A percentile compares a stretch with the other conserved stretches of the same genome.
Conservation (phyloP, 495 filamentous ascomycete species). For the Aspergillus ellipticus region DNA sequence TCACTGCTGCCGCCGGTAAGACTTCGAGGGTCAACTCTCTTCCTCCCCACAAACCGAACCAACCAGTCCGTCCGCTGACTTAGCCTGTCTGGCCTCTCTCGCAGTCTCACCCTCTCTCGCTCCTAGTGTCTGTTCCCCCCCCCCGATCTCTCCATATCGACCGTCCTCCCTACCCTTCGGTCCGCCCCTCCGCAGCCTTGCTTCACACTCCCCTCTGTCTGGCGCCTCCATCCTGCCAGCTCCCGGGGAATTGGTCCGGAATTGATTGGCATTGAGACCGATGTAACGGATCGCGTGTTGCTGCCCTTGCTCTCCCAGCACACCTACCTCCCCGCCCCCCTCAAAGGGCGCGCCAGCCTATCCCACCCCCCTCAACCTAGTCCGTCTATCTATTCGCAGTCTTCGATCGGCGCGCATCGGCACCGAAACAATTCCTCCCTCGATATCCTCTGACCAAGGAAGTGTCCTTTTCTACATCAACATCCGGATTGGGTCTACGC, state of each 20-base stretch:
- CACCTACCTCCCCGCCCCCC: constrained; percentile 19
- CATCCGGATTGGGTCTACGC: background rate
- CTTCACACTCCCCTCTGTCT: constrained; percentile 5
- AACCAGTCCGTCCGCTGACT: background rate
- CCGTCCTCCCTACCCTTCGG: constrained; percentile 8
- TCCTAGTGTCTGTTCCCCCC: background rate
- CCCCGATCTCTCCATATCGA: constrained; percentile 10
- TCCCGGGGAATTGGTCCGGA: constrained; percentile 15
- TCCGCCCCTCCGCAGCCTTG: constrained; percentile 7
- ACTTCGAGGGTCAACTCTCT: background rate
- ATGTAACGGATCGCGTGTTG: constrained; percentile 37
- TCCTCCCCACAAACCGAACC: constrained; percentile 11
- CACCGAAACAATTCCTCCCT: background rate
- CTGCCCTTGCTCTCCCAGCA: constrained; percentile 27
- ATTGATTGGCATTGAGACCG: constrained; percentile 26
- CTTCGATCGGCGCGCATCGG: constrained; percentile 12
- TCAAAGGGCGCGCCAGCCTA: constrained; percentile 12
- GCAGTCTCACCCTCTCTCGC: background rate
- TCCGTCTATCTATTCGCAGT: constrained; percentile 11
- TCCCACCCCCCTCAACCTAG: constrained; percentile 1
- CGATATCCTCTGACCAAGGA: background rate
- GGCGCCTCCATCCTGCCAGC: constrained; percentile 9
- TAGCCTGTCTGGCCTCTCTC: background rate
- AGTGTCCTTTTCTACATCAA: background rate
- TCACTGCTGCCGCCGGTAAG: background rate